Evolutionary conservation across 371 early-diverging fungal species (phyloP).

Genomic region (Basidiobolus meristosporus): DNA sequence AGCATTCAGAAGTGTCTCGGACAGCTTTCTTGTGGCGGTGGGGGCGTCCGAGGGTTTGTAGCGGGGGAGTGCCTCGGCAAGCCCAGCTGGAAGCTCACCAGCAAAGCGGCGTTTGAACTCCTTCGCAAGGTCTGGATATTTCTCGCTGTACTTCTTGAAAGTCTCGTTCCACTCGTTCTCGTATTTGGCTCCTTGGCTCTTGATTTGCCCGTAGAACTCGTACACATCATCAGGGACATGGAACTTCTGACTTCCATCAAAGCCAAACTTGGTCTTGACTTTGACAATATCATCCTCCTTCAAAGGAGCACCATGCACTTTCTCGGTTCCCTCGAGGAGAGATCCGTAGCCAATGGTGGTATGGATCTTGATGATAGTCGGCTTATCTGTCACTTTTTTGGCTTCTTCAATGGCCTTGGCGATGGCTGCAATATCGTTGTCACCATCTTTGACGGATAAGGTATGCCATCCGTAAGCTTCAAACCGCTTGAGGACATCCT

Average conservation of each 20-base stretch:
- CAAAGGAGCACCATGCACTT: slow-evolving; percentile 83
- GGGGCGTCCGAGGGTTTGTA: slow-evolving; percentile 61
- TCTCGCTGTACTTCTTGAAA: slow-evolving; percentile 34
- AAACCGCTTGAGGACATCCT: slow-evolving; percentile 82
- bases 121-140: slow-evolving; percentile 48
- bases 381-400: slow-evolving; percentile 67
- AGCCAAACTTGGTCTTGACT: slow-evolving; percentile 73
- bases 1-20: slow-evolving; percentile 65
- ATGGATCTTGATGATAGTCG: slow-evolving; percentile 69
- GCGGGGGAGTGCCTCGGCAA: slow-evolving; percentile 48
- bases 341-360: slow-evolving; percentile 84
- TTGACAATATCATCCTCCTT: slow-evolving; percentile 75
- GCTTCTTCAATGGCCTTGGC: slow-evolving; percentile 58
- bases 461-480: slow-evolving; percentile 94
- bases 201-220: slow-evolving; percentile 37
- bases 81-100: slow-evolving; percentile 54
- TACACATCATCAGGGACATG: slow-evolving; percentile 45
- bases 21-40: slow-evolving; percentile 80
- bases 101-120: slow-evolving; percentile 63
- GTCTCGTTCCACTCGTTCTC: slow-evolving; percentile 60
- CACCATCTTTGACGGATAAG: slow-evolving; percentile 60
- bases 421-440: slow-evolving; percentile 55
- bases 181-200: slow-evolving; percentile 28
- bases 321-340: slow-evolving; percentile 67
- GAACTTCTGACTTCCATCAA: slow-evolving; percentile 61